Base-by-base conservation (phyloP, 129 eudicot genomes). In the Saposhnikovia divaricata region DNA sequence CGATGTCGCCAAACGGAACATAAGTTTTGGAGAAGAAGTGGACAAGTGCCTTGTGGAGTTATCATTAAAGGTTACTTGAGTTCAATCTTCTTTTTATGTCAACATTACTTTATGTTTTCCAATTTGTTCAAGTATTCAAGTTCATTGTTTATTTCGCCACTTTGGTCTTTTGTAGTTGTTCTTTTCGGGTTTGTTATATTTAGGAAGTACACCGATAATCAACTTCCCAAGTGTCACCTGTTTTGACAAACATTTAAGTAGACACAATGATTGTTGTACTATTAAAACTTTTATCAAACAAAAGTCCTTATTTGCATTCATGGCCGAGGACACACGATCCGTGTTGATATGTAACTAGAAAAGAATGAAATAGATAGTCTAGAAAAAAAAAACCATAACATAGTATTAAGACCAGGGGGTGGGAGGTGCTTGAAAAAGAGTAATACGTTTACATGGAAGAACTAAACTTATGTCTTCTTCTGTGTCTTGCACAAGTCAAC, bases 41-140 rank as follows among this genome's bases (percentile, higher is more conserved):
- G 97, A 96, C 81, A 88, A 90, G 72, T 96, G 97, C 87, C 99
- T 96, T 57, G 88, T 84, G 39, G 93, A 96, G 85, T 83, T 95
- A 82, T 82, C 93, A 39, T 65, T 75, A 37, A 96, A 96, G 95
- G 99, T 95, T 63, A 51, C 28, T 39, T 82, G 16, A 71, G 25
- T 39, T 71, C 25, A 15, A 71, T 34, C 43, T 14, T 61, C 38
- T 53, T 43, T 15, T 27, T 8, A 39, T 68, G 31, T 23, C 31
- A 57, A 23, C 66, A 57, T 55, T 8, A 57, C 28, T 23, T 57
- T 57, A 57, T 21, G 66, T 23, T 57, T 57, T 23, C n/a, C 31
- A 57, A 57, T 23, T 5, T 51, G 66, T 57, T 57, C 31, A 23
- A 57, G 66, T 23, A 57, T 74, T n/a, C 39, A 8, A 40, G 45